These are phyloP conservation scores for Yamadazyma buinensis DNA, from an alignment of 1,139 yeast species.

Conservation along the genomic window DNA sequence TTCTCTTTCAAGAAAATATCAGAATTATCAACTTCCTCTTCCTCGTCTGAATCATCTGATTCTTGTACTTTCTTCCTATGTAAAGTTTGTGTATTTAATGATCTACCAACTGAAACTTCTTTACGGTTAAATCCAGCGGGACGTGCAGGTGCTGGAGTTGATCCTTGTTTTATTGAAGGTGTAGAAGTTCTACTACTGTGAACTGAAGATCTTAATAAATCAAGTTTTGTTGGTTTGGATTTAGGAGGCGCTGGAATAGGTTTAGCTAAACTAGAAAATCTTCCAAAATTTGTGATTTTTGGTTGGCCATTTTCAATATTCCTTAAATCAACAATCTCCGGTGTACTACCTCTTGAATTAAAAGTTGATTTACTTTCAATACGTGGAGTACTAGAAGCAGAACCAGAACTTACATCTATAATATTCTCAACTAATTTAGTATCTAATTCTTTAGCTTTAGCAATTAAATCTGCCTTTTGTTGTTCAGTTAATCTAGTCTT, in stretches of 20 bases:
- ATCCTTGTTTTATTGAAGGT: constrained; percentile 7
- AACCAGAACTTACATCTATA: constrained; percentile 14
- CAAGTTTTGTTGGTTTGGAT: constrained; percentile 28
- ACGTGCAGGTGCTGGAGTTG: constrained; percentile 55
- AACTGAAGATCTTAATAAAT: constrained; percentile 38
- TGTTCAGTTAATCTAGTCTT: constrained; percentile 60
- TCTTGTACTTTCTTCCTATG: constrained; percentile 22
- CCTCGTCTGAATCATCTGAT: constrained; percentile 32
- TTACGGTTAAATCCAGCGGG: constrained; percentile 65
- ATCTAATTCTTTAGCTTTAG: constrained; percentile 56
- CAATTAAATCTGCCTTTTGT: constrained; percentile 55
- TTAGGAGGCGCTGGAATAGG: constrained; percentile 41
- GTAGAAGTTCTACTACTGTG: constrained; percentile 20
- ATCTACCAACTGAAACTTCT: constrained; percentile 31
- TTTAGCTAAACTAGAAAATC: constrained; percentile 29
- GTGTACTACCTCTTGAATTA: not conserved
- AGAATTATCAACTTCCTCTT: constrained; percentile 34
- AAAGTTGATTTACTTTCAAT: not conserved
- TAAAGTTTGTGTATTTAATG: constrained; percentile 29
- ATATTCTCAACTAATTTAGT: constrained; percentile 48
- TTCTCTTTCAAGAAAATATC: constrained; percentile 38
- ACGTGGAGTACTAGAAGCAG: not conserved
- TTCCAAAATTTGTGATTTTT: constrained; percentile 49
- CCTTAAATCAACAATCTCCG: constrained; percentile 1
- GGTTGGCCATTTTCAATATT: constrained; percentile 29